Percentiles rank a stretch among this genome's conserved stretches.
phyloP scores from a whole-genome alignment of 2,329 filamentous ascomycete species.

The Penicillium sp. region DNA sequence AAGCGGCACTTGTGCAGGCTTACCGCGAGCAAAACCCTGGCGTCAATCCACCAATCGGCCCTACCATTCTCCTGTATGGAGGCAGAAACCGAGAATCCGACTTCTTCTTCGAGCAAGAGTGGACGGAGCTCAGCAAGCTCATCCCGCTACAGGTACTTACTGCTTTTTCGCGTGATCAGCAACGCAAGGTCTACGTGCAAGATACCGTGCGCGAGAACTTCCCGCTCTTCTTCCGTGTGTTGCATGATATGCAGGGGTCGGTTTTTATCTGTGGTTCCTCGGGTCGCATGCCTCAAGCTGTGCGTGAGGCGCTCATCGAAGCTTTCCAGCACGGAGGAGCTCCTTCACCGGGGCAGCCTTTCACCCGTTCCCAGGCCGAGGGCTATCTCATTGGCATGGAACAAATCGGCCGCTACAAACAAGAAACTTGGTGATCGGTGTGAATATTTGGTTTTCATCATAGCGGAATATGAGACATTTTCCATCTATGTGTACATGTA shows the following conservation, averaged over 20 bases:
- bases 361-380: conserved; percentile 54
- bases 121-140: conserved; percentile 51
- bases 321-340: conserved; percentile 53
- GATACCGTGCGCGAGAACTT: conserved; percentile 57
- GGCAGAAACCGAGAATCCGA: conserved; percentile 73
- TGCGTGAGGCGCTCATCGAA: conserved; percentile 66
- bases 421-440: conserved; percentile 64
- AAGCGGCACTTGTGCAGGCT: conserved; percentile 46
- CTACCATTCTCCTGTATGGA: conserved; percentile 74
- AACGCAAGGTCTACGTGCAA: conserved; percentile 67
- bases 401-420: conserved; percentile 62
- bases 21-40: conserved; percentile 31
- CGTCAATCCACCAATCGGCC: conserved; percentile 36
- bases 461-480: background rate
- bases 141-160: conserved; percentile 57
- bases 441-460: background rate
- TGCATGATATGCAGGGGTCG: conserved; percentile 54
- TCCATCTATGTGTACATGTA: background rate
- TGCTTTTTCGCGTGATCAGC: conserved; percentile 71
- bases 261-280: conserved; percentile 57
- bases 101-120: conserved; percentile 80
- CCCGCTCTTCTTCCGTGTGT: conserved; percentile 50
- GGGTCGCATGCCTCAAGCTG: conserved; percentile 69
- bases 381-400: conserved; percentile 58
- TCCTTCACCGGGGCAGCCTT: conserved; percentile 35